Base-by-base conservation (phyloP, 106 monocot species). In the Dendrobium chrysotoxum region DNA sequence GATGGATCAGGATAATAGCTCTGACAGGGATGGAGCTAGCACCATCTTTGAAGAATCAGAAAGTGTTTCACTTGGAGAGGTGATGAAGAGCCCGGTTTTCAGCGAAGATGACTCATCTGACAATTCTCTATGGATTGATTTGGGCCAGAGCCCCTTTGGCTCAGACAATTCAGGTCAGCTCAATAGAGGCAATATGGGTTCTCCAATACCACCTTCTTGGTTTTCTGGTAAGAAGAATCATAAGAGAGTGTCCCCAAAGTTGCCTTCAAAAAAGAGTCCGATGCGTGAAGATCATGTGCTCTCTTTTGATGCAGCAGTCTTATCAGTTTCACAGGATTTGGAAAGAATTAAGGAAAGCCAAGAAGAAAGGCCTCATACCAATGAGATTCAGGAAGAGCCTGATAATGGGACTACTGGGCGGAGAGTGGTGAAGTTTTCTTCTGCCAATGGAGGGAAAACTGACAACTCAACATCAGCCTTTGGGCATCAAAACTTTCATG, bases 231-330 rank as follows among this genome's bases (percentile, higher is more conserved):
- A 85, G 76, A 93, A 88, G 79, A 88, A 89, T 84, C 77, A 84
- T 7, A 95, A 89, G 76, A 87, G 77, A 28, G 35, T 57, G 15
- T 93, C 89, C 6, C 91, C 93, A 53, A 93, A 87, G 71, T 23
- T 83, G 40, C 44, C 39, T 45, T 79, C 82, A 21, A 88, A 86
- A 26, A 92, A 82, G 79, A 96, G 87, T 77, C 93, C 91, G 28
- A 40, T 90, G 7, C 86, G 82, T 83, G 89, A 87, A 61, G 90
- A 93, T 64, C 84, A 77, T 77, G 88, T 88, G n/a, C 74, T 92
- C 53, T 94, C 97, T n/a, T 98, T 98, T 78, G 97, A 98, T 88
- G 97, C 94, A 8, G 97, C 97, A 47, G 92, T 98, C 25, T 57
- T 90, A 71, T 93, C 93, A 26, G 93, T 92, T 23, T 93, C 96